Evolutionary conservation across 139 green algal species (phyloP).

Genomic region (Chlorella ohadii): DNA sequence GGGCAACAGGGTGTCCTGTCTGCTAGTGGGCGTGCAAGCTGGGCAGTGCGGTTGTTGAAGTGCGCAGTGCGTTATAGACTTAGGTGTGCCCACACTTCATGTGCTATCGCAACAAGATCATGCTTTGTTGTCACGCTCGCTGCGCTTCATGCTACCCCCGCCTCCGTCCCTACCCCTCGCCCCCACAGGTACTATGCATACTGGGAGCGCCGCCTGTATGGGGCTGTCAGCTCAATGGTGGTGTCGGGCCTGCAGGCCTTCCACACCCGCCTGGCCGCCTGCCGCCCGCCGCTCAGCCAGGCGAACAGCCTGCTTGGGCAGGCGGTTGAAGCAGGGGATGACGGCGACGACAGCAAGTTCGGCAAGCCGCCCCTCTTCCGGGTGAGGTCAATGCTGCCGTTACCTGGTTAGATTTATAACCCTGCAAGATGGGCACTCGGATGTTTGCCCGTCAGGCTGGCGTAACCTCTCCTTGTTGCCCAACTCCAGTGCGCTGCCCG

Average conservation of each 20-base stretch:
- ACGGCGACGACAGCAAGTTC: not conserved
- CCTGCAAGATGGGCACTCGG: too few species aligned
- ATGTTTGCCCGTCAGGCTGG: too few species aligned
- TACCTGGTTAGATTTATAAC: too few species aligned
- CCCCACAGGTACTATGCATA: conserved; percentile 78
- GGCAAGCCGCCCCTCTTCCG: conserved; percentile 14
- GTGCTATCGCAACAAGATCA: too few species aligned
- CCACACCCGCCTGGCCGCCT: conserved; percentile 5
- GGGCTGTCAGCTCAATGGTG: conserved; percentile 68
- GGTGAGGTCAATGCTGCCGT: not conserved
- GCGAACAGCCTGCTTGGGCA: too few species aligned
- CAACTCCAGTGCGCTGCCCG: too few species aligned
- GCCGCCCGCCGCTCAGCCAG: not conserved
- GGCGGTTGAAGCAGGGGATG: not conserved
- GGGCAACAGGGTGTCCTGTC: too few species aligned
- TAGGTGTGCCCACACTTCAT: too few species aligned
- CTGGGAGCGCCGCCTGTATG: conserved; percentile 90
- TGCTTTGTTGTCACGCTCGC: not conserved
- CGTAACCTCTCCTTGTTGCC: too few species aligned
- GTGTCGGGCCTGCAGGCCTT: conserved; percentile 16
- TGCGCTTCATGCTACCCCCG: not conserved
- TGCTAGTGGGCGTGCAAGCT: not conserved
- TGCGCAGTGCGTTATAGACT: too few species aligned
- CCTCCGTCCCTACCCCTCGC: too few species aligned
- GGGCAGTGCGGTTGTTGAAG: too few species aligned